Evolutionary conservation across 768 basidiomycete genomes (phyloP).

Genomic region (Panaeolus cyanescens): DNA sequence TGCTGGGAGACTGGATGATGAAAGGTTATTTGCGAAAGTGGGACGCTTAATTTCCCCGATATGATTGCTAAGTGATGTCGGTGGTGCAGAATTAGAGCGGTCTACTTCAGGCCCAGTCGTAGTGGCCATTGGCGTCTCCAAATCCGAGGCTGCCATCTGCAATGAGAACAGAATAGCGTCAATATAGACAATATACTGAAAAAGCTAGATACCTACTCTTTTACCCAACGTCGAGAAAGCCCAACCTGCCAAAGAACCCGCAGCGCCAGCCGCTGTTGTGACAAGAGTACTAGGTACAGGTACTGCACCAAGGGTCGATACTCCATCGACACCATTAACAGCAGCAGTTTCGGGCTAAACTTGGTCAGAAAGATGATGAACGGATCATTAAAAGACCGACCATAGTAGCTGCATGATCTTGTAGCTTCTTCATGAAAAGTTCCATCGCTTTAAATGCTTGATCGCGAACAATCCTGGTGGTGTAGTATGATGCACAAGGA

Average conservation of each 20-base stretch:
- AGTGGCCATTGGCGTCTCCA: constrained; percentile 66
- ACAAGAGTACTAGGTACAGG: constrained; percentile 59
- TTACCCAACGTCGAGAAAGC: constrained; percentile 89
- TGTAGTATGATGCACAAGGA: not conserved
- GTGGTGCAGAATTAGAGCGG: constrained; percentile 45
- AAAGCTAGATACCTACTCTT: constrained; percentile 57
- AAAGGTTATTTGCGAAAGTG: constrained; percentile 14
- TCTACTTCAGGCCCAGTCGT: constrained; percentile 28
- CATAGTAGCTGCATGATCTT: constrained; percentile 80
- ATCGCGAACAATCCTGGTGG: constrained; percentile 81
- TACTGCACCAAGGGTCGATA: constrained; percentile 25
- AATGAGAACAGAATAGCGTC: not conserved
- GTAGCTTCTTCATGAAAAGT: constrained; percentile 82
- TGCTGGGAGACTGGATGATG: constrained; percentile 13
- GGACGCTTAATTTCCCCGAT: constrained; percentile 26
- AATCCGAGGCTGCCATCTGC: constrained; percentile 71
- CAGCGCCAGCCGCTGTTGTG: constrained; percentile 88
- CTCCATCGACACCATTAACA: constrained; percentile 27
- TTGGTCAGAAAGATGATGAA: not conserved
- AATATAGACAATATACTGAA: constrained; percentile 5
- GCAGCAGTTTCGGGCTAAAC: constrained; percentile 41
- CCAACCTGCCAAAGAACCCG: constrained; percentile 93
- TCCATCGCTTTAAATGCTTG: constrained; percentile 95
- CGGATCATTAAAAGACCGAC: constrained; percentile 39
- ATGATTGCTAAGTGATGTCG: constrained; percentile 19